Percentiles rank a stretch among this genome's conserved stretches.
Evolutionary conservation across 225 moss, liverwort and hornwort genomes (phyloP).

Genomic region (Bryoerythrophyllum caledonicum): DNA sequence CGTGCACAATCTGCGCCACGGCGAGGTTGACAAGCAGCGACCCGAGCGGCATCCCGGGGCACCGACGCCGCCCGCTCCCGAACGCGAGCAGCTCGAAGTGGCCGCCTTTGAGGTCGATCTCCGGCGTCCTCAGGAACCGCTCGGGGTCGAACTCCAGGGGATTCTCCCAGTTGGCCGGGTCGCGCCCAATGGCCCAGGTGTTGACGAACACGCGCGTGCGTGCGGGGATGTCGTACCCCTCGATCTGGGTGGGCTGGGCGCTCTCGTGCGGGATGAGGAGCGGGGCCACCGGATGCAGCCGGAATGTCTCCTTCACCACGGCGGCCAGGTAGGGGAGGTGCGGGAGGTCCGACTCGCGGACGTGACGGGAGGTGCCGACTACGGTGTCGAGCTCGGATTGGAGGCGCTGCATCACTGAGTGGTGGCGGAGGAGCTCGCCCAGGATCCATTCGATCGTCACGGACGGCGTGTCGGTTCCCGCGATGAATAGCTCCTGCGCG

Average conservation of each 20-base stretch:
- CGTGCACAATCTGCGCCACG: background rate
- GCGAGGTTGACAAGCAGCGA: background rate
- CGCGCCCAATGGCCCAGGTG: conserved; percentile 2
- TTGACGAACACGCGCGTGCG: conserved; percentile 15
- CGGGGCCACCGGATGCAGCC: conserved; percentile 15
- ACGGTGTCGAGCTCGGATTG: conserved; percentile 2
- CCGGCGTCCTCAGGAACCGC: background rate
- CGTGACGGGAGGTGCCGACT: background rate
- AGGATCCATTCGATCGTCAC: conserved; percentile 14
- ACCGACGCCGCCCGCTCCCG: conserved; percentile 3
- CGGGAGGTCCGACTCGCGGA: conserved; percentile 1
- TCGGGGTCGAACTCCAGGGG: conserved; percentile 17
- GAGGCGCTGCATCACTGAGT: background rate
- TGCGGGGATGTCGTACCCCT: conserved; percentile 16
- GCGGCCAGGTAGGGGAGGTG: conserved; percentile 17
- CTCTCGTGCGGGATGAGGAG: conserved; percentile 15
- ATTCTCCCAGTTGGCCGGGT: background rate
- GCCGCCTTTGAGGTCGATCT: conserved; percentile 13
- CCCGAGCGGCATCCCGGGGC: conserved; percentile 13
- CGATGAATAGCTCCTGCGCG: background rate
- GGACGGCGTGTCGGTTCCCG: conserved; percentile 12
- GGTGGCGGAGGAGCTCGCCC: conserved; percentile 18
- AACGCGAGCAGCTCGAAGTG: conserved; percentile 14
- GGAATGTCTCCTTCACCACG: conserved; percentile 2
- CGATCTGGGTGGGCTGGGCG: background rate